phyloP scores from a whole-genome alignment of 495 filamentous ascomycete genomes.

The Pseudoneurospora amorphoporcata region DNA sequence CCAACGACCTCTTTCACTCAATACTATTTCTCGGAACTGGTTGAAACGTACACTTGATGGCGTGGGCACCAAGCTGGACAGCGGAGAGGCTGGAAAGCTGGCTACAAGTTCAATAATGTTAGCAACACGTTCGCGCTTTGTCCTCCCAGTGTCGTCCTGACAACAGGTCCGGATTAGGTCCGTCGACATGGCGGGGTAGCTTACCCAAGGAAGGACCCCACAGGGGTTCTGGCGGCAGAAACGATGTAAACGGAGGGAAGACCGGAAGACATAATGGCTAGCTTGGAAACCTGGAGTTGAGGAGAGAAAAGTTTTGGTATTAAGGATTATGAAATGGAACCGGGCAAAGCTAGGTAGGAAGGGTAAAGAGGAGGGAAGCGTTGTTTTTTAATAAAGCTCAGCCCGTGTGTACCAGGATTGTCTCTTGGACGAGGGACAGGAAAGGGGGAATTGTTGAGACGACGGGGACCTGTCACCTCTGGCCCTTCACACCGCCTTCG shows the following conservation, averaged over 20 bases:
- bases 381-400: background rate
- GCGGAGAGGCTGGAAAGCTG: conserved; percentile 80
- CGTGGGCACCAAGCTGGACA: conserved; percentile 77
- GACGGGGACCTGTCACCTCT: background rate
- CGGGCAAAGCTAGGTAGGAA: background rate
- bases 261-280: conserved; percentile 3
- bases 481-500: background rate
- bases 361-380: background rate
- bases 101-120: conserved; percentile 31
- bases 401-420: background rate
- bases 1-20: conserved; percentile 7
- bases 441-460: background rate
- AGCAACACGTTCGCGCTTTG: conserved; percentile 6
- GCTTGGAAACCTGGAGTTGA: background rate
- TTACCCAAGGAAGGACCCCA: conserved; percentile 88
- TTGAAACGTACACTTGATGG: conserved; percentile 65
- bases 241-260: conserved; percentile 91
- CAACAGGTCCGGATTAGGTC: background rate
- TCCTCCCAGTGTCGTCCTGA: conserved; percentile 1
- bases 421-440: background rate
- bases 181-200: conserved; percentile 9
- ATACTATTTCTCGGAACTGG: background rate
- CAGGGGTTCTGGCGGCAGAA: conserved; percentile 77
- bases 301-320: background rate
- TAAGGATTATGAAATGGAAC: background rate